phyloP scores from a whole-genome alignment of 2,329 filamentous ascomycete genomes.

The Aureobasidium sp. region DNA sequence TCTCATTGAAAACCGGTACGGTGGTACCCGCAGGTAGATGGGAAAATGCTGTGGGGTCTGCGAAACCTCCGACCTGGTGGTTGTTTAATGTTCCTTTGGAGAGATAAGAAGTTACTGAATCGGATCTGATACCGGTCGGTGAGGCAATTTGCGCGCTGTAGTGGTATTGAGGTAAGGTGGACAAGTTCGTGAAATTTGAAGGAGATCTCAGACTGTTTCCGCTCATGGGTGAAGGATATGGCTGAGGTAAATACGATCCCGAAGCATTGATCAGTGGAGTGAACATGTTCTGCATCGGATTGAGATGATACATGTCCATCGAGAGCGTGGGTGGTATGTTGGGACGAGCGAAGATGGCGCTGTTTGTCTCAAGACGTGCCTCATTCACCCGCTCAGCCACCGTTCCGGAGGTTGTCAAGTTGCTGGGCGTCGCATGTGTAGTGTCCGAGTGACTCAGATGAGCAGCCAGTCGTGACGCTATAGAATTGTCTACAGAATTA shows the following conservation, averaged over 20 bases:
- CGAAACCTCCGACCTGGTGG: neutral
- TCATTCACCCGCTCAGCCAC: neutral
- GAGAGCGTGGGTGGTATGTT: neutral
- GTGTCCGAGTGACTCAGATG: neutral
- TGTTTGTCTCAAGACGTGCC: neutral
- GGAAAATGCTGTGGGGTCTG: neutral
- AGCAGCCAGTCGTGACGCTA: neutral
- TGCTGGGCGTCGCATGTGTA: neutral
- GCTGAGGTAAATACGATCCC: conserved; percentile 5
- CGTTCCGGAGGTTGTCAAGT: neutral
- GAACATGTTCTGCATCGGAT: neutral
- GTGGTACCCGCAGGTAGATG: conserved; percentile 26
- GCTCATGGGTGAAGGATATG: neutral
- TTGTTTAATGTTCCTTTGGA: neutral
- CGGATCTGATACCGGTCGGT: neutral
- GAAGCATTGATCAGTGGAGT: neutral
- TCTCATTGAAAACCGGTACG: conserved; percentile 84
- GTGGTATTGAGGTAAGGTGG: neutral
- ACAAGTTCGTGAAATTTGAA: neutral
- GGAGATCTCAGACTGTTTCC: neutral
- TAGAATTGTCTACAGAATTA: neutral
- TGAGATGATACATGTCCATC: conserved; percentile 7
- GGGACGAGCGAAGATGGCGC: neutral
- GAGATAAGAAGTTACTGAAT: conserved; percentile 11
- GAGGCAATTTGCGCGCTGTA: neutral